These are phyloP conservation scores for Termitomyces sp. DNA, from an alignment of 768 basidiomycete species.

Conservation along the genomic window DNA sequence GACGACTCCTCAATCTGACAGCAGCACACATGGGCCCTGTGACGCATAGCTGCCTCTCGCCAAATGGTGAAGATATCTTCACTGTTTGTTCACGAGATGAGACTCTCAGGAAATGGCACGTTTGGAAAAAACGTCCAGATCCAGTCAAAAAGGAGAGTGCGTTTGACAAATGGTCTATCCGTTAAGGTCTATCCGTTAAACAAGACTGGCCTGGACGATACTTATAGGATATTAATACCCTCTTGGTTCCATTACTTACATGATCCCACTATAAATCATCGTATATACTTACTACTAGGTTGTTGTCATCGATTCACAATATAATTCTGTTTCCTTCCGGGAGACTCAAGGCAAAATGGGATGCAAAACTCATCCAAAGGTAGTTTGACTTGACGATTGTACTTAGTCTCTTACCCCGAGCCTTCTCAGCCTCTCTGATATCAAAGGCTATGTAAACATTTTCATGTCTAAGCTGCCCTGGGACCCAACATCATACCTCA, in stretches of 20 bases:
- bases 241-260: background rate
- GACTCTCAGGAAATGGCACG: slow-evolving; percentile 72
- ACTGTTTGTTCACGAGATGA: slow-evolving; percentile 64
- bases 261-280: background rate
- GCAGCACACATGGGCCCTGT: slow-evolving; percentile 53
- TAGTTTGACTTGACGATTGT: background rate
- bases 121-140: slow-evolving; percentile 45
- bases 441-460: background rate
- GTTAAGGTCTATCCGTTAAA: slow-evolving; percentile 44
- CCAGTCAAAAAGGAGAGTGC: slow-evolving; percentile 35
- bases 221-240: background rate
- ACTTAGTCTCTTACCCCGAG: background rate
- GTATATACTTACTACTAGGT: background rate
- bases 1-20: slow-evolving; percentile 48
- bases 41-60: slow-evolving; percentile 60
- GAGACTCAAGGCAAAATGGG: background rate
- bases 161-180: slow-evolving; percentile 45
- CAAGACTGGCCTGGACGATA: background rate
- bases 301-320: background rate
- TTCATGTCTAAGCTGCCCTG: no score
- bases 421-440: background rate
- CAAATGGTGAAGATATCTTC: slow-evolving; percentile 60
- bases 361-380: background rate
- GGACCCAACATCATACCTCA: no score
- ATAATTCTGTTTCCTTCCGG: background rate